A percentile compares a stretch with the other conserved stretches of the same genome.
These are phyloP conservation scores for Berkeleyomyces rouxiae DNA, from an alignment of 2,329 filamentous ascomycete genomes.

Conservation along the genomic window DNA sequence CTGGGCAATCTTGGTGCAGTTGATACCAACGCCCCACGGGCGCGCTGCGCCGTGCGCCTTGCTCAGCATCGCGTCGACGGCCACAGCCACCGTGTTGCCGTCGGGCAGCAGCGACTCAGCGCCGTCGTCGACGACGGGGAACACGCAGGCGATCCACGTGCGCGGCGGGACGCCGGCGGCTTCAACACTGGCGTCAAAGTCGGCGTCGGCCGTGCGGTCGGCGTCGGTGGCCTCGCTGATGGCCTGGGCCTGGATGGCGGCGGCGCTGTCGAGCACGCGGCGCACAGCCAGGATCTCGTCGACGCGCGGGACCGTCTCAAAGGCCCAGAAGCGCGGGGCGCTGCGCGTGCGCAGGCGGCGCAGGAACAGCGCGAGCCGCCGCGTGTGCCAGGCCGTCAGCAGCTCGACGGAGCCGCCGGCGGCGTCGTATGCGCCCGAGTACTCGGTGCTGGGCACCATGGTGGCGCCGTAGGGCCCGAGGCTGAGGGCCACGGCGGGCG, in stretches of 20 bases:
- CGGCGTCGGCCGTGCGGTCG: neutral
- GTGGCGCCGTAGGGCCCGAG: slow-evolving; percentile 51
- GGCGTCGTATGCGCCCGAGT: slow-evolving; percentile 42
- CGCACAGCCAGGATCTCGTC: slow-evolving; percentile 45
- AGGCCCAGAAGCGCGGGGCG: slow-evolving; percentile 40
- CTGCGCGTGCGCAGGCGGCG: slow-evolving; percentile 33
- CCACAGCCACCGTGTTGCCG: slow-evolving; percentile 27
- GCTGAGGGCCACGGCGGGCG: slow-evolving; percentile 35
- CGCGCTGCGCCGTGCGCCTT: slow-evolving; percentile 15
- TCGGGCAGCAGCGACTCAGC: slow-evolving; percentile 32
- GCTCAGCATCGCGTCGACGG: slow-evolving; percentile 25
- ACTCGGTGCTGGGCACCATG: slow-evolving; percentile 50
- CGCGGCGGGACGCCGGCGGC: slow-evolving; percentile 18
- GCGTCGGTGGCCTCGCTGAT: neutral
- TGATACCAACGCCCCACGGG: slow-evolving; percentile 50
- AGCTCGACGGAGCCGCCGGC: slow-evolving; percentile 30
- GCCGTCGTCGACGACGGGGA: slow-evolving; percentile 33
- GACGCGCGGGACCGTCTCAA: slow-evolving; percentile 48
- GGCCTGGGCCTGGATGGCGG: slow-evolving; percentile 9
- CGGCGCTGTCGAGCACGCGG: slow-evolving; percentile 22
- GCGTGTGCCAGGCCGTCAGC: slow-evolving; percentile 36
- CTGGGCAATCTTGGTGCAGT: slow-evolving; percentile 51
- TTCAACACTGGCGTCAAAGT: neutral
- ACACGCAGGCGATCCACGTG: slow-evolving; percentile 49
- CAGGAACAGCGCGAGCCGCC: slow-evolving; percentile 38